Conservation (phyloP, 2,329 filamentous ascomycete species). For the Nannizziopsis arthrosporioides region DNA sequence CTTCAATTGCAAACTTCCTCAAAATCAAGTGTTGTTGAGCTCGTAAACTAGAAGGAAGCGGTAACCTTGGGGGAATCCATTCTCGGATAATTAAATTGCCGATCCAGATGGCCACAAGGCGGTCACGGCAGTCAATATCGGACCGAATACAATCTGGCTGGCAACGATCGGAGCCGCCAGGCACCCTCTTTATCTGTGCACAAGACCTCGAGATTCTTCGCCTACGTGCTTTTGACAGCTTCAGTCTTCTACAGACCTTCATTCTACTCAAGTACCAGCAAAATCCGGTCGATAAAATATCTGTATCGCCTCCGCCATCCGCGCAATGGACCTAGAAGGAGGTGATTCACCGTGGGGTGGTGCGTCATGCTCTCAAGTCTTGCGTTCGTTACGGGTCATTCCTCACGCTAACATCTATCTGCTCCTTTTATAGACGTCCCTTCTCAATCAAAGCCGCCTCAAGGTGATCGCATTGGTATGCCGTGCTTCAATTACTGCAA, state of each 20-base stretch:
- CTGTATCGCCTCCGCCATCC: not conserved
- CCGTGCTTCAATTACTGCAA: not conserved
- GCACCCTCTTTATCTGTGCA: too few species aligned
- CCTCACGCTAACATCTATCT: not conserved
- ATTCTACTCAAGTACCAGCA: not conserved
- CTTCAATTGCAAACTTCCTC: too few species aligned
- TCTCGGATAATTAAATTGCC: not conserved
- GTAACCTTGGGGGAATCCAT: too few species aligned
- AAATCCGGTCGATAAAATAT: not conserved
- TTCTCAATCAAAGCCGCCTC: slow-evolving; percentile 29
- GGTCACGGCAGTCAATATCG: slow-evolving; percentile 5
- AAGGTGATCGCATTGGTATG: slow-evolving; percentile 20
- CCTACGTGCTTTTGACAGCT: too few species aligned
- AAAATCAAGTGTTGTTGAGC: too few species aligned
- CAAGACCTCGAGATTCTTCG: too few species aligned
- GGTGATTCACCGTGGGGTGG: slow-evolving; percentile 42
- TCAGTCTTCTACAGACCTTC: too few species aligned
- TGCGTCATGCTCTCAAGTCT: slow-evolving; percentile 23
- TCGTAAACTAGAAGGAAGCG: too few species aligned
- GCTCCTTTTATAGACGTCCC: slow-evolving; percentile 32
- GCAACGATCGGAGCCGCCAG: too few species aligned
- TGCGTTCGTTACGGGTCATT: not conserved
- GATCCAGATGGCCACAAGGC: not conserved
- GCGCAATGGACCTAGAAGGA: slow-evolving; percentile 31
- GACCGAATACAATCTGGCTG: not conserved